Evolutionary conservation across 768 basidiomycete genomes (phyloP), one percentile per base, ranked within the genome.

Genomic region (Mycena filopes): DNA sequence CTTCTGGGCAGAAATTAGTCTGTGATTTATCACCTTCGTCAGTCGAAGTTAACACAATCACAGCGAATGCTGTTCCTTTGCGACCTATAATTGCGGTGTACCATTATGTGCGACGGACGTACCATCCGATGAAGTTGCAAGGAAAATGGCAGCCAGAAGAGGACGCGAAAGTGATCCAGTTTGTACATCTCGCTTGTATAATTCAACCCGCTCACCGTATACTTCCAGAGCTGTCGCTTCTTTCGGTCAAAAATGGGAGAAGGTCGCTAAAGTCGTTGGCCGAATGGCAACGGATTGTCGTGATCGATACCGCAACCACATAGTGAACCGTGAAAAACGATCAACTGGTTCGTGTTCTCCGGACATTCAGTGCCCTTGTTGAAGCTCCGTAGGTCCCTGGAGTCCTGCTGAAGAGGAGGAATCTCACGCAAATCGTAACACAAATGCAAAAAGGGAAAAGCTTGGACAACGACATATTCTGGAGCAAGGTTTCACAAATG

Each of bases 11-110:
- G 91, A 91, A 76, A 86, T 95, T 65, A 92, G 94, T 94, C 69
- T 33, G 51, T 40, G 41, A 7, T 36, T 40, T 18, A 9, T 21
- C 42, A 38, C 49, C 26, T 16, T 13, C 31, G 47, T 23, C 49
- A 31, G 46, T 48, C 18, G 21, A 68, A 18, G 55, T 45, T 56
- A 25, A 55, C 63, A 53, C 69, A 63, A 55, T 23, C 62, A 20
- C 65, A 95, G 93, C 94, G 53, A 73, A 83, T 55, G 86, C 91
- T 25, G 81, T 94, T 51, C 88, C 91, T 42, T 82, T 88, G 70
- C 89, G 94, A 18, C 93, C 93, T 5, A 89, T 95, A 64, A 88
- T 89, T 28, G 90, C 94, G 33, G 90, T 95, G 7, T 95, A 95
- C 74, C 93, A 95, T 70, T 88, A 93, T 73, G 85, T 94, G 57